A percentile compares a stretch with the other conserved stretches of the same genome.
phyloP scores from a whole-genome alignment of 805 yeast genomes.

The Candida patagonica region DNA sequence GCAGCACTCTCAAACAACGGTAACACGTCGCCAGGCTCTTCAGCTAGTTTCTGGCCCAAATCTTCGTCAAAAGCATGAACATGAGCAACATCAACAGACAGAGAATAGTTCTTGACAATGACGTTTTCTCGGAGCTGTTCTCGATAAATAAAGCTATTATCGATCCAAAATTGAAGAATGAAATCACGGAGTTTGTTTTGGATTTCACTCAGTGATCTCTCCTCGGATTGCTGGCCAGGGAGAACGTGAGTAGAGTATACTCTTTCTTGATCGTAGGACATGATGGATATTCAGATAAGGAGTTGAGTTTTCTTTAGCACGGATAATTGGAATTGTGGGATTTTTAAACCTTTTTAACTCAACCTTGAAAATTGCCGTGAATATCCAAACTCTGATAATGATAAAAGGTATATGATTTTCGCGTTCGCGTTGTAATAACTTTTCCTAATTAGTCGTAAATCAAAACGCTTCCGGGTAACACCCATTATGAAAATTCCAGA shows the following conservation, averaged over 20 bases:
- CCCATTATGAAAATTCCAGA: slow-evolving; percentile 4
- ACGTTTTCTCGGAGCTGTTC: slow-evolving; percentile 86
- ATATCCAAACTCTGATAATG: too few species aligned
- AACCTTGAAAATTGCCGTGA: too few species aligned
- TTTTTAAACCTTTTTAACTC: too few species aligned
- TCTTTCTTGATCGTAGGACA: slow-evolving; percentile 32
- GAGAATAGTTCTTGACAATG: slow-evolving; percentile 59
- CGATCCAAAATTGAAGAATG: slow-evolving; percentile 75
- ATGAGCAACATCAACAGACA: slow-evolving; percentile 75
- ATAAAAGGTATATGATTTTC: too few species aligned
- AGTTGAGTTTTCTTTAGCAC: too few species aligned
- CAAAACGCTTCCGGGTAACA: slow-evolving; percentile 2
- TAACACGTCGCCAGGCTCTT: slow-evolving; percentile 80
- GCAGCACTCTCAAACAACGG: slow-evolving; percentile 61
- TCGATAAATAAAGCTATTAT: slow-evolving; percentile 66
- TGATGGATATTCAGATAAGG: slow-evolving; percentile 8
- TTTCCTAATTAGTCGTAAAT: too few species aligned
- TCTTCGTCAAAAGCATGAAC: slow-evolving; percentile 83
- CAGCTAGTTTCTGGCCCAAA: slow-evolving; percentile 70
- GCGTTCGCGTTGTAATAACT: too few species aligned
- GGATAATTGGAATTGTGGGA: too few species aligned
- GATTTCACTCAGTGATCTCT: slow-evolving; percentile 30
- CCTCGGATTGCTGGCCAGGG: slow-evolving; percentile 69
- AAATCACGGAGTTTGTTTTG: slow-evolving; percentile 55
- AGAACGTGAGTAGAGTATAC: slow-evolving; percentile 59